Conservation (phyloP, 768 basidiomycete species). For the Lanmaoa rubissima region DNA sequence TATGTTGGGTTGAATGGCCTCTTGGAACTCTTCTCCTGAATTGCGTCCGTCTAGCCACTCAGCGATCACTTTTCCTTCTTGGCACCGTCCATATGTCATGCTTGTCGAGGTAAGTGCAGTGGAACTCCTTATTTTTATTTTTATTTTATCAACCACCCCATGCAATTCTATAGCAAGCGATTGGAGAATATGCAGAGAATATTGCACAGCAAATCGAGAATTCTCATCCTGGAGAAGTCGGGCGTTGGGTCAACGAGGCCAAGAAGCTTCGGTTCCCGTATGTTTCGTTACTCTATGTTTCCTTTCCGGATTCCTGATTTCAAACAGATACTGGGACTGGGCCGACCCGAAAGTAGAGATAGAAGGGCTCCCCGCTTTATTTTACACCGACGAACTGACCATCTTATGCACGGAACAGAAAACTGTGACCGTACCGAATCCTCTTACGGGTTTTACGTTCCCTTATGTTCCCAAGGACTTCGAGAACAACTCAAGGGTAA, state of each 20-base stretch:
- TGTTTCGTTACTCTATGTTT: not conserved
- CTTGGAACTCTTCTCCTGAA: not conserved
- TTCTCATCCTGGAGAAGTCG: constrained; percentile 15
- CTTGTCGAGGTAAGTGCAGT: constrained; percentile 22
- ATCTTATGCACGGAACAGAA: constrained; percentile 8
- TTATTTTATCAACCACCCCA: not conserved
- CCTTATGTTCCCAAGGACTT: constrained; percentile 23
- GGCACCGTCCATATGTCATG: constrained; percentile 31
- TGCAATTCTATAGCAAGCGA: constrained; percentile 21
- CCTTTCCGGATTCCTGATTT: not conserved
- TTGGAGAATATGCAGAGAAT: constrained; percentile 25
- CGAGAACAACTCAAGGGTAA: constrained; percentile 9
- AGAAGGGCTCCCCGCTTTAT: constrained; percentile 23
- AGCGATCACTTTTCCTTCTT: constrained; percentile 22
- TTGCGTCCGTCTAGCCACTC: constrained; percentile 13
- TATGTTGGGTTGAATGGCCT: constrained; percentile 3
- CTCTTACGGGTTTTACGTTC: constrained; percentile 16
- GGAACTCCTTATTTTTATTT: no score
- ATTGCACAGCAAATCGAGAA: constrained; percentile 27
- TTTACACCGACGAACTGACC: constrained; percentile 13
- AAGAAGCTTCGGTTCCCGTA: constrained; percentile 30
- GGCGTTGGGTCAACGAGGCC: constrained; percentile 20
- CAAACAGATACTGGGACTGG: constrained; percentile 31
- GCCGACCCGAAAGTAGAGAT: constrained; percentile 18
- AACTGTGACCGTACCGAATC: constrained; percentile 14